phyloP scores from a whole-genome alignment of 2,329 filamentous ascomycete genomes.

The Pestalotiopsis sp. region DNA sequence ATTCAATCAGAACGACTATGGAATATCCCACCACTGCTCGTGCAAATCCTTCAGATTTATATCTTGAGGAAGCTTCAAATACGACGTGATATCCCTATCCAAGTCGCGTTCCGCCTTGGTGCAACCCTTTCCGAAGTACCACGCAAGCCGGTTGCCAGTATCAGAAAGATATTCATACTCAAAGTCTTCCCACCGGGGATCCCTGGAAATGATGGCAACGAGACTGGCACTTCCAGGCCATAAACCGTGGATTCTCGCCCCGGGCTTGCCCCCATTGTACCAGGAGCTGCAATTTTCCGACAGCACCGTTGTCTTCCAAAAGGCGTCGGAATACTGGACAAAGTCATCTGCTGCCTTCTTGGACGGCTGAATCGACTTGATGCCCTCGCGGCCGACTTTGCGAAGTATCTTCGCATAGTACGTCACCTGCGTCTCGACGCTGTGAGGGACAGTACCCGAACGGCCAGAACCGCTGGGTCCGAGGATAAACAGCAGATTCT shows the following conservation, averaged over 20 bases:
- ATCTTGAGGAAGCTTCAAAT: slow-evolving; percentile 56
- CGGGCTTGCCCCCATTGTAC: slow-evolving; percentile 68
- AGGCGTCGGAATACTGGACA: slow-evolving; percentile 56
- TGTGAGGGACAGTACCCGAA: slow-evolving; percentile 67
- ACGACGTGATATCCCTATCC: slow-evolving; percentile 61
- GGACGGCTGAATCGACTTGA: slow-evolving; percentile 59
- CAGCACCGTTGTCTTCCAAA: slow-evolving; percentile 55
- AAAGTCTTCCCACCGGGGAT: slow-evolving; percentile 59
- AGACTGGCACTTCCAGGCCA: slow-evolving; percentile 70
- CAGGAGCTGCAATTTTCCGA: slow-evolving; percentile 67
- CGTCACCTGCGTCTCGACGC: slow-evolving; percentile 64
- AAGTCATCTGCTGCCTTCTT: slow-evolving; percentile 64
- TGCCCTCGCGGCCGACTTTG: slow-evolving; percentile 65
- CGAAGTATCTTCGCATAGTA: slow-evolving; percentile 68
- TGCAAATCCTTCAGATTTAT: slow-evolving; percentile 63
- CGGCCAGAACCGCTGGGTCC: slow-evolving; percentile 61
- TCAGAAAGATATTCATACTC: slow-evolving; percentile 46
- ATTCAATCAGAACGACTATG: neutral
- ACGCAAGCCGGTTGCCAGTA: slow-evolving; percentile 55
- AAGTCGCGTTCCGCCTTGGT: slow-evolving; percentile 58
- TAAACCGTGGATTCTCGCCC: slow-evolving; percentile 63
- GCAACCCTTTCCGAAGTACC: slow-evolving; percentile 68
- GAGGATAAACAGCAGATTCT: slow-evolving; percentile 65
- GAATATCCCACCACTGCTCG: slow-evolving; percentile 65
- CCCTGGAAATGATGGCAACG: slow-evolving; percentile 54